Evolutionary conservation across 2,329 filamentous ascomycete genomes (phyloP), one percentile per base, ranked within the genome.

Genomic region (Talaromyces pinophilus): DNA sequence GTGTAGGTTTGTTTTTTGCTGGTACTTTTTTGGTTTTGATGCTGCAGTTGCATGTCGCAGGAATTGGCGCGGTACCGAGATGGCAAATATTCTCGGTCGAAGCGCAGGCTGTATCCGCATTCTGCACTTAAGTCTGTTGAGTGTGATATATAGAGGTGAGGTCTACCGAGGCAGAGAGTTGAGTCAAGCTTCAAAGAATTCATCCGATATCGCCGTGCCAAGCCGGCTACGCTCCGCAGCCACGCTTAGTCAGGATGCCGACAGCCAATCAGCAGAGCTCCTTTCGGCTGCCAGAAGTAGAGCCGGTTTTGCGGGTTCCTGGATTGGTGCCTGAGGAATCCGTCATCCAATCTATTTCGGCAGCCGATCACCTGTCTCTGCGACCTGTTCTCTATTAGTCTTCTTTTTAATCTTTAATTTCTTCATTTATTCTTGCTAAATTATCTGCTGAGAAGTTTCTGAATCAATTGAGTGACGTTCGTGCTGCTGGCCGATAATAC

Each of bases 41-140:
- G 50, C n/a, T 25, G 64, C 40, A 15, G 40, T 22, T 15, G 52
- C 65, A 44, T 66, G 38, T 13, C 72, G 71, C 42, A 59, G 59
- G 6, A 62, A 25, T 25, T 54, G 68, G 19, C 64, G 59, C 30
- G 67, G 50, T 61, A 64, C 44, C 44, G 62, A 67, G 30, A 67
- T 59, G 54, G 67, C 59, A 25, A 68, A 35, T 40, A 46, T 44
- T 65, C 68, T 63, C 35, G 69, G 70, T 67, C 50, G 71, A 69
- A 50, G 76, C 72, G 54, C 64, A 62, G 46, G 74, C 73, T 13
- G 65, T 77, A 6, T 73, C 74, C 63, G 74, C 77, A 60, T 74
- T 73, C 69, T 78, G 30, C 19, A 19, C 40, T 48, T 42, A 35
- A 33, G 30, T 33, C 30, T 30, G 22, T 57, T 40, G 25, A n/a